These are phyloP conservation scores for Calendula officinalis DNA, from an alignment of 129 eudicot species.

Conservation along the genomic window DNA sequence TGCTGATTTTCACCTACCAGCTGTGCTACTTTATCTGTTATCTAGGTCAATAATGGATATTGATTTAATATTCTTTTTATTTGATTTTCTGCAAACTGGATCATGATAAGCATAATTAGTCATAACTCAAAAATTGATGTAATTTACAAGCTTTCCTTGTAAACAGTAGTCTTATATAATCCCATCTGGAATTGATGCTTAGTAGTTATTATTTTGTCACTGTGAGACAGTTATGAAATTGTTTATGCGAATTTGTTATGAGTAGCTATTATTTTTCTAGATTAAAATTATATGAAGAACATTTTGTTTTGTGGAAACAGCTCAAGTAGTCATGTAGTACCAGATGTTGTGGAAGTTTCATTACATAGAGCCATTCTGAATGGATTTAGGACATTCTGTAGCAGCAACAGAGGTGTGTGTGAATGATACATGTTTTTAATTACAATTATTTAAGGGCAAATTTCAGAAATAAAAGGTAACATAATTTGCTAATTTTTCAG, in stretches of 20 bases:
- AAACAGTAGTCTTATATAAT: no score
- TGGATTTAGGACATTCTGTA: slow-evolving; percentile 63
- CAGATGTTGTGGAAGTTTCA: slow-evolving; percentile 37
- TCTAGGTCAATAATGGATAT: no score
- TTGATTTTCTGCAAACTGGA: no score
- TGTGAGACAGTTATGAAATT: slow-evolving; percentile 7
- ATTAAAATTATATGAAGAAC: slow-evolving; percentile 10
- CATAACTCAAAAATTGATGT: no score
- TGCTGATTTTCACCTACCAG: no score
- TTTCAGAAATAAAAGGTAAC: not conserved
- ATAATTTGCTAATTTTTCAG: not conserved
- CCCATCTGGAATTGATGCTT: not conserved
- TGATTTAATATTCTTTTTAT: no score
- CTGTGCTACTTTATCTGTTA: no score
- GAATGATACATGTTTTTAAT: slow-evolving; percentile 2
- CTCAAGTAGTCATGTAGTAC: slow-evolving; percentile 57
- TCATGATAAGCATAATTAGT: no score
- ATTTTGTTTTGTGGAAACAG: slow-evolving; percentile 54
- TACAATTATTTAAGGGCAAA: not conserved
- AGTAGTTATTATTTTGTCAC: not conserved
- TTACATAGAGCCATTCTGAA: slow-evolving; percentile 34
- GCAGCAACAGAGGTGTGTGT: slow-evolving; percentile 64
- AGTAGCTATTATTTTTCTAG: not conserved
- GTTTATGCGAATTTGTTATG: no score
- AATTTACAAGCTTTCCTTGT: no score